Evolutionary conservation across 495 filamentous ascomycete genomes (phyloP), one percentile per base, ranked within the genome.

Genomic region (Astrothelium macrocarpum): DNA sequence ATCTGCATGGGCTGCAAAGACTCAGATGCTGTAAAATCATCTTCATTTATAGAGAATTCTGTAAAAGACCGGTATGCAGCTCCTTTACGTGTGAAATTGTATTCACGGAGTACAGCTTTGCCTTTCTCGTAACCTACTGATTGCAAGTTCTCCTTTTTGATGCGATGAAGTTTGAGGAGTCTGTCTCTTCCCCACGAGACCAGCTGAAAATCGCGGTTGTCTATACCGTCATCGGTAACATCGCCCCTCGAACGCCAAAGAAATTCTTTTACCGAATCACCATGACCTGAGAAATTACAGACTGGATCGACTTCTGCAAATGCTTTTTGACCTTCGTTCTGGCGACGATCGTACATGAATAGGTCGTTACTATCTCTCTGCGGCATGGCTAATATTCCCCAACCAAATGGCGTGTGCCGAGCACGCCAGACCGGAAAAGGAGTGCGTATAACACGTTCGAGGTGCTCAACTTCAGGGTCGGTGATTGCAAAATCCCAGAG

Each of bases 131-230:
- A 88, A 2, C 93, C 93, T n/a, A 95, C 86, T 9, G 82, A 78
- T 66, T 84, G 76, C 2, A 94, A 75, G 32, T 84, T 75, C 39
- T 86, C 76, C 7, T 82, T 74, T 31, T 88, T 83, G 5, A 91
- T 83, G 60, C 83, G 84, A 70, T 96, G 91, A 45, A 97, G 78
- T 20, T 87, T 85, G 59, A 97, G 80, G 67, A 90, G 80, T 64
- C 87, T 86, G 71, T 97, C 93, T 53, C 87, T 86, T 25, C 91
- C 90, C 92, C 92, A 97, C 2, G 91, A 90, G 4, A 97, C 89
- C 25, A 97, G 76, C 73, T 97, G 92, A 65, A 96, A 96, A 46
- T 96, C 92, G 59, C 92, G 84, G 64, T 93, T 79, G 64, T 97
- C 92, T n/a, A 86, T 74, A n/a, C 80, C 81, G 61, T 90, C 83